Percentiles rank a stretch among this genome's conserved stretches.
Evolutionary conservation across 2,329 filamentous ascomycete genomes (phyloP).

Genomic region (Pezicula carpinea): DNA sequence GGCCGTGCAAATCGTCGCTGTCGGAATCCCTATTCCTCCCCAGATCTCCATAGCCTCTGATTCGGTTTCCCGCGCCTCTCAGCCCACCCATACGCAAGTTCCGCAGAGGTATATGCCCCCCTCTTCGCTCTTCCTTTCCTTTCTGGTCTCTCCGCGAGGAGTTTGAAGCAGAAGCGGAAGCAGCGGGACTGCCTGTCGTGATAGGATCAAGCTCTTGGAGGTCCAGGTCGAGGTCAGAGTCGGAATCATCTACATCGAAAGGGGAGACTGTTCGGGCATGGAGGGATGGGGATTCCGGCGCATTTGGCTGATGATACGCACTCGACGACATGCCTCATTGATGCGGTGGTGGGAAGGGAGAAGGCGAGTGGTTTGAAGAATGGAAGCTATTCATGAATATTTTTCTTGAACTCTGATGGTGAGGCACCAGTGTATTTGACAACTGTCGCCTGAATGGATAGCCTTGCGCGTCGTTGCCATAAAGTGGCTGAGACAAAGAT

Average conservation of each 20-base stretch:
- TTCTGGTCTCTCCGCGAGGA: slow-evolving; percentile 25
- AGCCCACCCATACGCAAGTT: slow-evolving; percentile 63
- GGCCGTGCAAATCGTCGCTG: slow-evolving; percentile 61
- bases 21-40: slow-evolving; percentile 50
- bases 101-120: slow-evolving; percentile 60
- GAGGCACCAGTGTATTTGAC: too few species aligned
- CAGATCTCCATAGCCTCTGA: slow-evolving; percentile 55
- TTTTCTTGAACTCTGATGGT: background rate
- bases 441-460: background rate
- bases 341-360: slow-evolving; percentile 19
- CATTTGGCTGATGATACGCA: slow-evolving; percentile 27
- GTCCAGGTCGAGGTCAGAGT: slow-evolving; percentile 72
- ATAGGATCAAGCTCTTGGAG: slow-evolving; percentile 73
- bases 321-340: slow-evolving; percentile 33
- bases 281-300: slow-evolving; percentile 52
- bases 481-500: background rate
- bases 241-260: slow-evolving; percentile 59
- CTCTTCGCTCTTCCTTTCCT: slow-evolving; percentile 22
- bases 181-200: slow-evolving; percentile 20
- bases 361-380: background rate
- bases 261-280: slow-evolving; percentile 1
- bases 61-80: slow-evolving; percentile 48
- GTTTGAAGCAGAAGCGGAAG: slow-evolving; percentile 12
- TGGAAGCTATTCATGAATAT: background rate
- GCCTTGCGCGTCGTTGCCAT: background rate